Evolutionary conservation across 805 yeast species (phyloP), one percentile per base, ranked within the genome.

Genomic region (Isabelozyma rhagii): DNA sequence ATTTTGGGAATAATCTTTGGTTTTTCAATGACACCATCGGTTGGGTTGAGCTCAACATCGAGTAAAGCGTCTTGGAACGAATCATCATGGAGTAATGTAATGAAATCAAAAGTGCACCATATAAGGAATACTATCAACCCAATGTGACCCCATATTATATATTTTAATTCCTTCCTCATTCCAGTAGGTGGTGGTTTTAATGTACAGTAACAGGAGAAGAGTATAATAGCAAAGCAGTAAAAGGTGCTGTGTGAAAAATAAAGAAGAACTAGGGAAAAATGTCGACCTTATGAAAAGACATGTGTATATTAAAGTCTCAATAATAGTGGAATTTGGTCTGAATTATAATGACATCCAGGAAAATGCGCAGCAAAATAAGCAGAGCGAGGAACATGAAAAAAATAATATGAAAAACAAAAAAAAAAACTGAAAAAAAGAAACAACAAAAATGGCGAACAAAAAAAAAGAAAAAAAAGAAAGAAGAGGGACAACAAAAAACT

Each of bases 1-100:
- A 91, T 90, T 61, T 87, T 88, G 39, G 97, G 97, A 43, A 91
- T 89, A 39, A 86, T 63, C 51, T 77, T 78, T 8, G 83, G 82
- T 50, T 71, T 71, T 15, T 67, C 69, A 17, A 71, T 62, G 6
- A 68, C 61, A n/a, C 74, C 74, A 31, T 67, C 71, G 5, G 74
- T 68, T 2, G 85, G 85, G 55, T 84, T 81, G 44, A 88, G 62
- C 51, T 89, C 96, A 11, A 73, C 71, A 46, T 82, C 82, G 13
- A 80, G 62, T 21, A 89, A 69, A 0, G 87, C 88, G 60, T 86
- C 89, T 13, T 76, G 69, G 60, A 74, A 78, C 0, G 90, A 73
- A 63, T 85, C 89, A 66, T 88, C 96, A 57, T 86, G 75, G n/a
- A 87, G 71, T 50, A 90, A 67, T 5, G 92, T 80, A 50, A 89